These are phyloP conservation scores for Metrosideros polymorpha DNA, from an alignment of 441 rosid genomes.

Conservation along the genomic window DNA sequence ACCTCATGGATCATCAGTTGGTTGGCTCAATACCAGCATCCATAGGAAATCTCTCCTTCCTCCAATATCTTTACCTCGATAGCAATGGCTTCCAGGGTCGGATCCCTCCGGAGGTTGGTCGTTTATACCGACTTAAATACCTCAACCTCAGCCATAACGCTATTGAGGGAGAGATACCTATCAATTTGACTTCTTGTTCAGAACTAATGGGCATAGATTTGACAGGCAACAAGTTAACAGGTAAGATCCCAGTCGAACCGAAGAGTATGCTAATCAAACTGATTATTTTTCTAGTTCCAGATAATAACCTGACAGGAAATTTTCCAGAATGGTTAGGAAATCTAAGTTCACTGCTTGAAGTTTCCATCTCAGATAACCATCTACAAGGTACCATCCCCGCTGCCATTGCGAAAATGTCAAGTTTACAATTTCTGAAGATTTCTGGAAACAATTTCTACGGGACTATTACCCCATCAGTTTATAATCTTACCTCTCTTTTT, in stretches of 20 bases:
- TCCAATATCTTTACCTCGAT: not conserved
- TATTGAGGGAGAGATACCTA: not conserved
- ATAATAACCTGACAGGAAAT: not conserved
- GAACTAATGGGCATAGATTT: not conserved
- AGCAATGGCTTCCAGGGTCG: not conserved
- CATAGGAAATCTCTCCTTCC: not conserved
- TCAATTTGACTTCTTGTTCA: not conserved
- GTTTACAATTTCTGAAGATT: not conserved
- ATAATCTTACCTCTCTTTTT: not conserved
- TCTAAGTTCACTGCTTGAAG: not conserved
- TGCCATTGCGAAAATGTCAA: not conserved
- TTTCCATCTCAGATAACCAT: not conserved
- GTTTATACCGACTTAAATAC: not conserved
- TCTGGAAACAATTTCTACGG: not conserved
- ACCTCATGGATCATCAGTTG: not conserved
- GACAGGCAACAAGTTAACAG: not conserved
- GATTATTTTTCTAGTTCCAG: not conserved
- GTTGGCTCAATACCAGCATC: not conserved
- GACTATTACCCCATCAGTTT: not conserved
- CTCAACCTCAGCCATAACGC: not conserved
- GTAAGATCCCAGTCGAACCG: not conserved
- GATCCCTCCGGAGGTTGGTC: not conserved
- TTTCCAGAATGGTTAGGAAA: not conserved
- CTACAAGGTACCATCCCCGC: not conserved
- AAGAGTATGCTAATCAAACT: not conserved